Evolutionary conservation across 139 green algal genomes (phyloP).

Genomic region (Ettlia oleoabundans): DNA sequence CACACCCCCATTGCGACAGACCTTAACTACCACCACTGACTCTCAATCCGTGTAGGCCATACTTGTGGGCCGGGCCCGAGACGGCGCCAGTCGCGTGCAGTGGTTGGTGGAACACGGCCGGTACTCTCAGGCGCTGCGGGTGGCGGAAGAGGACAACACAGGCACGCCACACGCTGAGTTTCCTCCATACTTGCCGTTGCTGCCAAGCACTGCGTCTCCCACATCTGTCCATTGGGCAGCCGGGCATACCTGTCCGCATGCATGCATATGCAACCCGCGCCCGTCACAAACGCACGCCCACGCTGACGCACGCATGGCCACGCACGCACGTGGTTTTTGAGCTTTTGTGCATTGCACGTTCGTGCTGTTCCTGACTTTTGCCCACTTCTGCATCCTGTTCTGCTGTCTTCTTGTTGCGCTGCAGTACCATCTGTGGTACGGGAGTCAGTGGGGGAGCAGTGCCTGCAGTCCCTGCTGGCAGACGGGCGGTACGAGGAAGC

Average conservation of each 20-base stretch:
- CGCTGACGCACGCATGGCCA: too few relatives aligned
- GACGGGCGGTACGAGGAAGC: constrained; percentile 58
- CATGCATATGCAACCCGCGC: too few relatives aligned
- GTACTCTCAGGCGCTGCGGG: constrained; percentile 75
- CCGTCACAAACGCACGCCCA: too few relatives aligned
- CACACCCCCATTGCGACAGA: too few relatives aligned
- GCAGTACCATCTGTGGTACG: constrained; percentile 17
- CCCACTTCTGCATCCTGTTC: too few relatives aligned
- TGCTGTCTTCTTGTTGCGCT: too few relatives aligned
- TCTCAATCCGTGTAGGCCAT: constrained; percentile 48
- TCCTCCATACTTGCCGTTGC: neutral
- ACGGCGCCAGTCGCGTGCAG: constrained; percentile 76
- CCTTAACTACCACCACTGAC: neutral
- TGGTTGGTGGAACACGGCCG: constrained; percentile 79
- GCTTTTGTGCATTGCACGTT: too few relatives aligned
- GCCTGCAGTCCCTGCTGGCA: constrained; percentile 57
- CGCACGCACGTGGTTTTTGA: too few relatives aligned
- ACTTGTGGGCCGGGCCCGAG: constrained; percentile 70
- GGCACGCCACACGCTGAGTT: neutral
- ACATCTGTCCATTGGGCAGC: too few relatives aligned
- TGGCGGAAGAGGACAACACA: constrained; percentile 61
- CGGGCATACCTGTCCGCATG: too few relatives aligned
- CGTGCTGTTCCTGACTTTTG: too few relatives aligned
- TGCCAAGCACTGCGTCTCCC: too few relatives aligned
- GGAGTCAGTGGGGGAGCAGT: constrained; percentile 51